Percentiles rank a stretch among this genome's conserved stretches.
These are phyloP conservation scores for Obelidium mucronatum DNA, from an alignment of 192 early-diverging fungal species.

Conservation along the genomic window DNA sequence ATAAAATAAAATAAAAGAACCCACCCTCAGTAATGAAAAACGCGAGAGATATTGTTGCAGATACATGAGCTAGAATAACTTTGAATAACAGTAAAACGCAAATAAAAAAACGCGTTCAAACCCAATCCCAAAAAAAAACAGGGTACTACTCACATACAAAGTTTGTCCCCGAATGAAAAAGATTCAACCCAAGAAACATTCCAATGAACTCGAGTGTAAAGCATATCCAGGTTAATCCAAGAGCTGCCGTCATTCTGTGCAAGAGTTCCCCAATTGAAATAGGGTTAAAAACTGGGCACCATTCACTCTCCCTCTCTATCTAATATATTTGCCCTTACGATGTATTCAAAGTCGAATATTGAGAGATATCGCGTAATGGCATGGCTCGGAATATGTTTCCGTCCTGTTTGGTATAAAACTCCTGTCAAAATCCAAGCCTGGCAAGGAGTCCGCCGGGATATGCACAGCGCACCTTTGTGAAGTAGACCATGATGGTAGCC, in stretches of 20 bases:
- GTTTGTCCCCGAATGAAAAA: conserved; percentile 42
- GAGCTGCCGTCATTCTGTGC: conserved; percentile 39
- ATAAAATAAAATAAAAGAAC: background rate
- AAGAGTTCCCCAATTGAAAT: background rate
- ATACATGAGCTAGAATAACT: conserved; percentile 44
- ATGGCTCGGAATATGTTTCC: conserved; percentile 45
- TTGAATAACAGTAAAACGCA: background rate
- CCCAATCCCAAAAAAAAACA: background rate
- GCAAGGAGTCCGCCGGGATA: background rate
- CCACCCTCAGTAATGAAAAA: conserved; percentile 42
- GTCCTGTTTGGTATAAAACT: conserved; percentile 35
- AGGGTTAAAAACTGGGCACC: background rate
- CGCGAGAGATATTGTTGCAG: conserved; percentile 40
- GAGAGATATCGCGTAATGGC: conserved; percentile 40
- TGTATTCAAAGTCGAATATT: conserved; percentile 34
- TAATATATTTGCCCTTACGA: conserved; percentile 36
- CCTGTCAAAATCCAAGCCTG: background rate
- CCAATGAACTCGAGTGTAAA: conserved; percentile 46
- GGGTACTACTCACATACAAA: conserved; percentile 36
- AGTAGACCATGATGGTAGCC: conserved; percentile 47
- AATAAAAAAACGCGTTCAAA: too few relatives aligned
- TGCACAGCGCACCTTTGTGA: conserved; percentile 41
- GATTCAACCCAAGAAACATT: conserved; percentile 44
- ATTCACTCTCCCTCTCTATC: background rate
- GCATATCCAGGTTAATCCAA: conserved; percentile 50